Conservation (phyloP, 1,284 basidiomycete species). For the Marasmius tenuissimus region DNA sequence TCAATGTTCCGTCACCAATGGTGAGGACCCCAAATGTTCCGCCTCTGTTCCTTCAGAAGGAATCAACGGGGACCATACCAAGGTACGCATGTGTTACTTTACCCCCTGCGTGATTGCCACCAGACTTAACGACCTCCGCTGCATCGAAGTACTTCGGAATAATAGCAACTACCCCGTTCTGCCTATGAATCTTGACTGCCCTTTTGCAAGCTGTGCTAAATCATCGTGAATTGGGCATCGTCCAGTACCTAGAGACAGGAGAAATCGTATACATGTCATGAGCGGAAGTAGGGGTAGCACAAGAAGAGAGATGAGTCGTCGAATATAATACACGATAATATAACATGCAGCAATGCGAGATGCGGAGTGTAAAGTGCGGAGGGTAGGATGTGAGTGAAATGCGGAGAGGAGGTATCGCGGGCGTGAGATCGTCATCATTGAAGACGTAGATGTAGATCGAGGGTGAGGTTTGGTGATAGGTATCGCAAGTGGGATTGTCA, state of each 20-base stretch:
- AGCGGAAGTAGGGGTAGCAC: background rate
- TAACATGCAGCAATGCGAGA: background rate
- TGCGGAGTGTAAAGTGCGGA: background rate
- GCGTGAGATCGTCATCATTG: background rate
- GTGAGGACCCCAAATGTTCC: conserved; percentile 30
- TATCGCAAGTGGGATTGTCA: background rate
- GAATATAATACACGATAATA: background rate
- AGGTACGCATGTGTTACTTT: conserved; percentile 15
- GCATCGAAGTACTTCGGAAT: conserved; percentile 32
- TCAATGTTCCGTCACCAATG: conserved; percentile 20
- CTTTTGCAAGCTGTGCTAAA: background rate
- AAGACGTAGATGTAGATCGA: background rate
- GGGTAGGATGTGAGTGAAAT: background rate
- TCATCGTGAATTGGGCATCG: background rate
- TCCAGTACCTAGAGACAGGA: background rate
- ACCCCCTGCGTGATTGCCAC: background rate
- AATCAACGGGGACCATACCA: conserved; percentile 25
- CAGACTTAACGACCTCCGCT: background rate
- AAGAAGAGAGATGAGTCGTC: no score
- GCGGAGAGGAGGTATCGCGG: background rate
- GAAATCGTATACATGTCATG: background rate
- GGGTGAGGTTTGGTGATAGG: background rate
- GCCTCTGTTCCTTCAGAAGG: conserved; percentile 25
- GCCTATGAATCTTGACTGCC: conserved; percentile 28
- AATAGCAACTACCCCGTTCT: conserved; percentile 30